Base-by-base conservation (phyloP, 495 filamentous ascomycete species). In the Haplographium delicatum region DNA sequence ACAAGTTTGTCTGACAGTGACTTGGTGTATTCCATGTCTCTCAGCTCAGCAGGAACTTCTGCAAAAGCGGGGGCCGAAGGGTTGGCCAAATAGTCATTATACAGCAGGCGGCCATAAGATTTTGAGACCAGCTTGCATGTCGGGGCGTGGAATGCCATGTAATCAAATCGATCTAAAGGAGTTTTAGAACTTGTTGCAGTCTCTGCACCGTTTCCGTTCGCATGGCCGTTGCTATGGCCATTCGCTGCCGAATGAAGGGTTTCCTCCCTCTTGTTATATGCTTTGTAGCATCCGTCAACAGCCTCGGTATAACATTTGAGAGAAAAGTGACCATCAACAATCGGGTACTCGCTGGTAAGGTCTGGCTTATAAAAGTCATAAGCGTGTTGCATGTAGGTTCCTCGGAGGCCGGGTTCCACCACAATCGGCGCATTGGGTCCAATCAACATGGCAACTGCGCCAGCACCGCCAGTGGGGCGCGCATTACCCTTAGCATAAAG, bases 361-460 rank as follows among this genome's bases (percentile, higher is more conserved):
- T 98, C 93, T 60, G 93, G 86, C 82, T 98, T 98, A 82, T 94
- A 98, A 73, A 98, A 98, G 68, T 98, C 93, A 72, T 97, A 98
- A 59, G 86, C 88, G 69, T 98, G 93, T 62, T 81, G 81, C 79
- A 96, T 84, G 75, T 96, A 96, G 62, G 75, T 85, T 65, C 87
- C 93, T 65, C 94, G 84, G 50, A 95, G 82, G 65, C 91, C 93
- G 40, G 93, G 79, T 68, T 98, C 94, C 57, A 96, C 78, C 44
- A 85, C 89, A 58, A 98, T 72, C 34, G 91, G 91, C 33, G 93
- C 94, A 60, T 97, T 76, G 39, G 93, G 93, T 30, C 94, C 94
- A 62, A 98, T 79, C 51, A 98, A 77, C 80, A 98, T 84, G 59
- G 94, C 93, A 54, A 98, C 88, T 60, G 84, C 89, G 49, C 93